Evolutionary conservation across 2,329 filamentous ascomycete genomes (phyloP), one percentile per base, ranked within the genome.

Genomic region (Colletotrichum somersetense): DNA sequence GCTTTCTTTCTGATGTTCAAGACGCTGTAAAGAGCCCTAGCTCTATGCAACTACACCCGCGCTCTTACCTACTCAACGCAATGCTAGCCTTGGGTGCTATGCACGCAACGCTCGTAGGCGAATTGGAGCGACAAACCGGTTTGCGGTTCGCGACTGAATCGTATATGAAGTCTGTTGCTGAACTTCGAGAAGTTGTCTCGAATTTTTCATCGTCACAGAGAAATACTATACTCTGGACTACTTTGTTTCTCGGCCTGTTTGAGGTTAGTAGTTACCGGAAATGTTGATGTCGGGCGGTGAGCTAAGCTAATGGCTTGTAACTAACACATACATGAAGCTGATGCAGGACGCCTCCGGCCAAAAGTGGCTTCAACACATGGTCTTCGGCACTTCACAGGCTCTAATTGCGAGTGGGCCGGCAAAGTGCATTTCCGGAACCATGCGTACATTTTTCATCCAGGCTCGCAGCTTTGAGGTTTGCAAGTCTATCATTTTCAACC

Each of bases 291-390:
- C n/a, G 11, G 4, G 14, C 10, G 20, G 4, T 18, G 23, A 30
- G 6, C 20, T 33, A 12, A 16, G 42, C 5, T 12, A 10, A 16
- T 33, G 14, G 18, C 30, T 53, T 1, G 26, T 0, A n/a, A 12
- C 67, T 73, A 16, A 73, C 62, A 35, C 30, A 20, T 18, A 18
- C 11, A 23, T 8, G 7, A 12, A 81, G 80, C 76, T 82, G 2
- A 78, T 81, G 75, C 78, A 75, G 0, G 80, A 81, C 35, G 68
- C 76, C 0, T 78, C 79, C 0, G 80, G 79, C 0, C 71, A 77
- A 23, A 79, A 78, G 0, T 82, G 80, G 80, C 44, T 80, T 5
- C 79, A 80, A 7, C 80, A 82, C 14, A 75, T 82, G 33, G 77
- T 81, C 0, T 78, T 81, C 33, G 80, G 80, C 10, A 82, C 80